These are phyloP conservation scores for Loxodes magnus DNA, from an alignment of 73 alveolate species.

Conservation along the genomic window DNA sequence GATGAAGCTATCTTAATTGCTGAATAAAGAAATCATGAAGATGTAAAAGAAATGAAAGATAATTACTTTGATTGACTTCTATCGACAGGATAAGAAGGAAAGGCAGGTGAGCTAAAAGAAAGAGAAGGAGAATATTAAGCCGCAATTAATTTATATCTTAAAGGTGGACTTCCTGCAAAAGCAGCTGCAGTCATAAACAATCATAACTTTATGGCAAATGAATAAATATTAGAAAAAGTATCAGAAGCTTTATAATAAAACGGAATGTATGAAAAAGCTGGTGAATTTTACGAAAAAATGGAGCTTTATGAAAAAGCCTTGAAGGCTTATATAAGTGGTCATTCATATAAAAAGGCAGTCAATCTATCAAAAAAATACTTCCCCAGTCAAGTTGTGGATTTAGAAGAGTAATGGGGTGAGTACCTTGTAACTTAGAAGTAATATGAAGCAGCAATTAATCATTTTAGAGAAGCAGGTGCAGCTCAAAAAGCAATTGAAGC, in stretches of 20 bases:
- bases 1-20: constrained; percentile 76
- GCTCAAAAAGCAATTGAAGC: constrained; percentile 99
- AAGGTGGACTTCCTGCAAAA: constrained; percentile 99
- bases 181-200: constrained; percentile 97
- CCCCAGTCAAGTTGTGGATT: constrained; percentile 56
- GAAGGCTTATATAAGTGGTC: constrained; percentile 95
- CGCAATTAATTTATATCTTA: constrained; percentile 94
- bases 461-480: constrained; percentile 94
- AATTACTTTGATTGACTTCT: constrained; percentile 97
- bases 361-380: constrained; percentile 53
- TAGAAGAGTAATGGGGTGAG: constrained; percentile 99
- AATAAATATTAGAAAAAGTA: constrained; percentile 82
- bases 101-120: constrained; percentile 99
- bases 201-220: constrained; percentile 88
- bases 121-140: constrained; percentile 92
- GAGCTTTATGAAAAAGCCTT: constrained; percentile 94
- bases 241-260: constrained; percentile 77
- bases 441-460: constrained; percentile 65
- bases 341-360: constrained; percentile 96
- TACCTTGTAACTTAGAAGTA: constrained; percentile 85
- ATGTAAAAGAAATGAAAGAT: constrained; percentile 81
- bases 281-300: constrained; percentile 97
- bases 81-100: constrained; percentile 92
- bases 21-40: constrained; percentile 97
- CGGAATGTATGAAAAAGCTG: constrained; percentile 98